These are phyloP conservation scores for Talinum fruticosum DNA, from an alignment of 148 eudicot species.

Conservation along the genomic window DNA sequence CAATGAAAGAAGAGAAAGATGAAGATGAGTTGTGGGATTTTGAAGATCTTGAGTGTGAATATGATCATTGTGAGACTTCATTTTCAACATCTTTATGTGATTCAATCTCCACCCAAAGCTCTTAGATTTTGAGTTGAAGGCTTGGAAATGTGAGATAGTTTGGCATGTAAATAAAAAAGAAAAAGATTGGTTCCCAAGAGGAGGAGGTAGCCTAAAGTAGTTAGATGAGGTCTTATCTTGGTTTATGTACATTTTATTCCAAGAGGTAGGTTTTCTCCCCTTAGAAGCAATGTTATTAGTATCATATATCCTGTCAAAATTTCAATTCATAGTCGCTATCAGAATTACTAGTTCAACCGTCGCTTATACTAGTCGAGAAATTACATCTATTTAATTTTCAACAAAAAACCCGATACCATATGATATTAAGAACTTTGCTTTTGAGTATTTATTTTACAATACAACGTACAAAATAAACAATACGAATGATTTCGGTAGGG, in stretches of 20 bases:
- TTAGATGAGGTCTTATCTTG: not conserved
- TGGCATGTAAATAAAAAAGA: not conserved
- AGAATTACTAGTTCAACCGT: not conserved
- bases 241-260: not conserved
- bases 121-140: conserved; percentile 11
- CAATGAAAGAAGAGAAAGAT: conserved; percentile 65
- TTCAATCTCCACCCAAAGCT: conserved; percentile 46
- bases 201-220: not conserved
- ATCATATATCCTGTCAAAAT: not conserved
- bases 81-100: conserved; percentile 54
- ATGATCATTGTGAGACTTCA: conserved; percentile 44
- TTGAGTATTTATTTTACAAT: too few relatives aligned
- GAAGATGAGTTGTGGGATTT: conserved; percentile 72
- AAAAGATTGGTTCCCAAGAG: not conserved
- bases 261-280: not conserved
- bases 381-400: too few relatives aligned
- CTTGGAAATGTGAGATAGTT: not conserved
- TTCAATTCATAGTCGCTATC: not conserved
- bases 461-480: too few relatives aligned
- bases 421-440: too few relatives aligned
- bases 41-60: conserved; percentile 80
- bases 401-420: too few relatives aligned
- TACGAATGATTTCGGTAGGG: too few relatives aligned
- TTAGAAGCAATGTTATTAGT: not conserved
- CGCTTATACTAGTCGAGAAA: too few relatives aligned